Evolutionary conservation across 2,329 filamentous ascomycete species (phyloP), one percentile per base, ranked within the genome.

Genomic region (Ophiocordyceps sinensis): DNA sequence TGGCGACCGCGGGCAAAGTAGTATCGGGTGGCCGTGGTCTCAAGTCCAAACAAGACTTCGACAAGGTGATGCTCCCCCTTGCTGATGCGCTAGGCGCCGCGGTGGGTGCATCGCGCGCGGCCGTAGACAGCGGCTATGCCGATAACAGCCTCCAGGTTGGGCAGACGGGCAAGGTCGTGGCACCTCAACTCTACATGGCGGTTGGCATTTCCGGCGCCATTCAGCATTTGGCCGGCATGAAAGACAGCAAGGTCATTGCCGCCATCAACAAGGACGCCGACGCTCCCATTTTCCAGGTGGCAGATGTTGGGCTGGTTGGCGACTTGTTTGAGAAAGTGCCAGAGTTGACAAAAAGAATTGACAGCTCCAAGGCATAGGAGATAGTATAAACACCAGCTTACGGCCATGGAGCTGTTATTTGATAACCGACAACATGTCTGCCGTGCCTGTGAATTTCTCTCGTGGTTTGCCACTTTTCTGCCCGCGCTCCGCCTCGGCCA

Each of bases 191-290:
- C 45, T 98, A 98, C 60, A 73, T 98, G 51, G 93, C 87, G 41
- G 88, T 89, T 12, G 91, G 91, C 56, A 96, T 98, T 53, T 94
- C 86, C 9, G 91, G 91, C 41, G 91, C 91, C 19, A 98, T 98
- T 52, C 91, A 98, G 67, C 91, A 98, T 70, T 65, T 98, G 64
- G 91, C 91, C 28, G 91, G 91, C 58, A 98, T 98, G 91, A 98
- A 98, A 75, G 91, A 98, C 59, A 95, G 87, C 70, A 98, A 98
- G 70, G 91, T 98, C 44, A 98, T 98, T 66, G 91, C 89, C 19
- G 86, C 86, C 13, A 96, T 98, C 58, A 98, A 98, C 73, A 98
- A 98, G 70, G 91, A 98, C 57, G 70, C 79, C 5, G 91, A 98
- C 63, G 91, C 91, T 43, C 91, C 91, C 28, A 98, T 98, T 53